A percentile compares a stretch with the other conserved stretches of the same genome.
These are phyloP conservation scores for Saitozyma sp. DNA, from an alignment of 768 basidiomycete species.

Conservation along the genomic window DNA sequence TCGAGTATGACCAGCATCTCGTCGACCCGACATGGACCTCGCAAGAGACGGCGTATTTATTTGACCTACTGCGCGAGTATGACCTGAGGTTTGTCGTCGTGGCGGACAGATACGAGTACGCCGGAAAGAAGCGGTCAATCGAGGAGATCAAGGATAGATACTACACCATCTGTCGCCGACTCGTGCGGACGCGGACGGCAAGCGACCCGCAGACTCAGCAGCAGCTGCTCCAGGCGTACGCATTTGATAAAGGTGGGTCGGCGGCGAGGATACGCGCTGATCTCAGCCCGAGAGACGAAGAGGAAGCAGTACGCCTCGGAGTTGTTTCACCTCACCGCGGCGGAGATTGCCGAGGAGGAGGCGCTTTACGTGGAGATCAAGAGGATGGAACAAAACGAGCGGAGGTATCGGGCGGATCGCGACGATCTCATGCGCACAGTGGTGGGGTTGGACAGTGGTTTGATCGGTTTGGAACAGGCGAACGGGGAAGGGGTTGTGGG, in stretches of 20 bases:
- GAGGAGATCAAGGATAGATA: conserved; percentile 97
- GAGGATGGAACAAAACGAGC: conserved; percentile 89
- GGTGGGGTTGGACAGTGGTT: conserved; percentile 81
- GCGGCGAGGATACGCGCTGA: neutral
- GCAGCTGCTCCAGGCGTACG: conserved; percentile 67
- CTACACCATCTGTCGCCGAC: conserved; percentile 82
- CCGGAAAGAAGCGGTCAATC: conserved; percentile 57
- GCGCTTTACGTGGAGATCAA: conserved; percentile 90
- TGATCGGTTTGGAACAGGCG: conserved; percentile 60
- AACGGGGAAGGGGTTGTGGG: conserved; percentile 35
- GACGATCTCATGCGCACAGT: conserved; percentile 82
- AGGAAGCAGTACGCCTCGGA: conserved; percentile 84
- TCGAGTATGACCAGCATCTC: conserved; percentile 80
- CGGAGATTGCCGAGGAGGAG: conserved; percentile 92
- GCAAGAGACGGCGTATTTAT: conserved; percentile 92
- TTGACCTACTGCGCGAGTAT: conserved; percentile 73
- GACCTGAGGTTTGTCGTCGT: conserved; percentile 88
- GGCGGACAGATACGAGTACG: conserved; percentile 81
- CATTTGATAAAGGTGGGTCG: conserved; percentile 80
- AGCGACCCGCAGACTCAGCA: conserved; percentile 75
- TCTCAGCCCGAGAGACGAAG: conserved; percentile 77
- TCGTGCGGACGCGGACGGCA: conserved; percentile 82
- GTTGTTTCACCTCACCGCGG: conserved; percentile 82
- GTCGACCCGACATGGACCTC: conserved; percentile 86
- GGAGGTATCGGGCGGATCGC: conserved; percentile 79